Percentiles rank a stretch among this genome's conserved stretches.
These are phyloP conservation scores for Leccinellum rugosiceps DNA, from an alignment of 768 basidiomycete species.

Conservation along the genomic window DNA sequence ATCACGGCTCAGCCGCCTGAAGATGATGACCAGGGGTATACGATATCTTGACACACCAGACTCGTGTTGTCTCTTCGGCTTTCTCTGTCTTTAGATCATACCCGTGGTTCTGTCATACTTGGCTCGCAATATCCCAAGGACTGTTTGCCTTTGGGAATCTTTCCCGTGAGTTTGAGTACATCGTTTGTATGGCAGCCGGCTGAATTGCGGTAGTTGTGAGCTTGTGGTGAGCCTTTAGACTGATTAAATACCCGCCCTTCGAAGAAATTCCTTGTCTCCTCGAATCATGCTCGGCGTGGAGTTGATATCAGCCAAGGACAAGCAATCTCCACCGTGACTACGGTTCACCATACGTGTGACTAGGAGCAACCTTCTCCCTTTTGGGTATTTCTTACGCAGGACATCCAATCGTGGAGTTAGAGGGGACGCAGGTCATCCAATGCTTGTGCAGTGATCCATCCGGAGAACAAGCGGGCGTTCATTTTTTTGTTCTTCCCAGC, in stretches of 20 bases:
- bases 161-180: not conserved
- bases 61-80: not conserved
- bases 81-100: not conserved
- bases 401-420: slow-evolving; percentile 13
- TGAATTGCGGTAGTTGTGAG: not conserved
- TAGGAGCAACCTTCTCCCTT: not conserved
- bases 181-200: not conserved
- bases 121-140: not conserved
- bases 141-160: not conserved
- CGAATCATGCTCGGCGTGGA: not conserved
- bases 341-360: not conserved
- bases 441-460: not conserved
- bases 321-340: not conserved
- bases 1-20: not conserved
- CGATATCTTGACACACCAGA: not conserved
- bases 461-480: not conserved
- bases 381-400: not conserved
- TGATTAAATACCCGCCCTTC: not conserved
- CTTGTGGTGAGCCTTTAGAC: not conserved
- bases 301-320: not conserved
- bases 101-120: not conserved
- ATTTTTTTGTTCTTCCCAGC: not conserved
- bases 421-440: slow-evolving; percentile 7
- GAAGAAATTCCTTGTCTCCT: not conserved
- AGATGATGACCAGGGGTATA: not conserved